These are phyloP conservation scores for Brettanomyces nanus DNA, from an alignment of 805 yeast genomes.

Conservation along the genomic window DNA sequence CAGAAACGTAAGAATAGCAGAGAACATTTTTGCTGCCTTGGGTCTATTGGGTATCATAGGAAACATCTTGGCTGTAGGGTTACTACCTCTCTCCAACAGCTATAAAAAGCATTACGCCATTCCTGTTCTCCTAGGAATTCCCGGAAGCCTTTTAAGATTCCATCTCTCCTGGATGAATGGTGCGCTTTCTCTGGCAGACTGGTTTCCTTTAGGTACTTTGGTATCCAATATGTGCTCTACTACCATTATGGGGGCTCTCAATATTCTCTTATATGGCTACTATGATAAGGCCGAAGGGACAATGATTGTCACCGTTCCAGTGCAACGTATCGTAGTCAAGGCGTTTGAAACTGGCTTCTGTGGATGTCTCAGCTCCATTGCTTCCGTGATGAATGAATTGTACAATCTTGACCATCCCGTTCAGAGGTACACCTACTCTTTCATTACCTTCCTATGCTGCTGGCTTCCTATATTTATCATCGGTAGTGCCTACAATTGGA, in stretches of 20 bases:
- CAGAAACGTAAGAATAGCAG: conserved; percentile 8
- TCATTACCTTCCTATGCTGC: conserved; percentile 35
- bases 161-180: conserved; percentile 46
- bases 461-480: conserved; percentile 47
- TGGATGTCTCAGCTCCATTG: conserved; percentile 38
- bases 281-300: background rate
- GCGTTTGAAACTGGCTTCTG: conserved; percentile 23
- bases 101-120: conserved; percentile 68
- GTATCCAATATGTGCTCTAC: conserved; percentile 26
- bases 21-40: conserved; percentile 9
- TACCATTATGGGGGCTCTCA: conserved; percentile 14
- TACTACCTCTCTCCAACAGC: conserved; percentile 22
- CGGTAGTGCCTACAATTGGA: conserved; percentile 70
- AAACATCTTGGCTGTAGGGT: conserved; percentile 34
- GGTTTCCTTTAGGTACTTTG: conserved; percentile 50
- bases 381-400: conserved; percentile 71
- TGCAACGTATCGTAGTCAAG: conserved; percentile 15
- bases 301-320: conserved; percentile 9
- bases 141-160: conserved; percentile 57
- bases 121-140: conserved; percentile 58
- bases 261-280: conserved; percentile 15
- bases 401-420: conserved; percentile 20
- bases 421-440: conserved; percentile 41
- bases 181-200: conserved; percentile 10
- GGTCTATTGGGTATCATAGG: conserved; percentile 28